Evolutionary conservation across 2,329 filamentous ascomycete genomes (phyloP).

Genomic region (Colletotrichum horii): DNA sequence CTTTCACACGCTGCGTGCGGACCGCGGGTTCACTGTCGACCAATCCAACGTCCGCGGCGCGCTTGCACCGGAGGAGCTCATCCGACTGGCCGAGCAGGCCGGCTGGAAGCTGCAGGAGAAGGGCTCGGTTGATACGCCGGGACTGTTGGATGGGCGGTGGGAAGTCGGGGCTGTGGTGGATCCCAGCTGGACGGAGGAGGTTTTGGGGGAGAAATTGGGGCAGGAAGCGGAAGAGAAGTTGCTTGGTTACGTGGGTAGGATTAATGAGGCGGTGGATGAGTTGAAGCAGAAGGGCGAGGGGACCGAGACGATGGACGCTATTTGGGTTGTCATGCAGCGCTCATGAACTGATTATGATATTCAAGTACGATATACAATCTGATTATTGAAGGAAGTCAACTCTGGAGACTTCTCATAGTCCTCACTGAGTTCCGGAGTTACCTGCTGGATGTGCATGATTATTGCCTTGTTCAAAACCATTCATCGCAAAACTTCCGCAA

Average conservation of each 20-base stretch:
- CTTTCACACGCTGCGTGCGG: not conserved
- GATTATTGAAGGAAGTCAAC: not conserved
- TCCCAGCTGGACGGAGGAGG: not conserved
- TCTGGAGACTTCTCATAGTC: not conserved
- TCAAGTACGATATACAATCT: not conserved
- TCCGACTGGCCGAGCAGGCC: not conserved
- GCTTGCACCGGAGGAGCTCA: conserved; percentile 3
- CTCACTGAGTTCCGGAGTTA: not conserved
- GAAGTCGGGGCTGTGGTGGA: conserved; percentile 12
- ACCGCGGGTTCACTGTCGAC: not conserved
- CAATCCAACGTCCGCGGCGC: conserved; percentile 13
- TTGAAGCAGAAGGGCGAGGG: not conserved
- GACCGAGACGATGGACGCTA: conserved; percentile 5
- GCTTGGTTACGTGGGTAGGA: not conserved
- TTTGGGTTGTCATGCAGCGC: conserved; percentile 14
- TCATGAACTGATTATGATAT: not conserved
- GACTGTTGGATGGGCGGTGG: conserved; percentile 15
- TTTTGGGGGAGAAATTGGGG: not conserved
- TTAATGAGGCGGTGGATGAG: not conserved
- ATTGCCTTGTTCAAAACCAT: not conserved
- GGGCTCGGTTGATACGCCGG: conserved; percentile 4
- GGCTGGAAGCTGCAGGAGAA: conserved; percentile 4
- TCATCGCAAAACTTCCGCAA: not conserved
- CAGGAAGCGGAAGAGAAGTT: conserved; percentile 5
- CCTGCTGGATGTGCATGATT: not conserved